Percentiles rank a stretch among this genome's conserved stretches.
phyloP scores from a whole-genome alignment of 2,329 filamentous ascomycete species.

The Apiospora kogelbergensis region DNA sequence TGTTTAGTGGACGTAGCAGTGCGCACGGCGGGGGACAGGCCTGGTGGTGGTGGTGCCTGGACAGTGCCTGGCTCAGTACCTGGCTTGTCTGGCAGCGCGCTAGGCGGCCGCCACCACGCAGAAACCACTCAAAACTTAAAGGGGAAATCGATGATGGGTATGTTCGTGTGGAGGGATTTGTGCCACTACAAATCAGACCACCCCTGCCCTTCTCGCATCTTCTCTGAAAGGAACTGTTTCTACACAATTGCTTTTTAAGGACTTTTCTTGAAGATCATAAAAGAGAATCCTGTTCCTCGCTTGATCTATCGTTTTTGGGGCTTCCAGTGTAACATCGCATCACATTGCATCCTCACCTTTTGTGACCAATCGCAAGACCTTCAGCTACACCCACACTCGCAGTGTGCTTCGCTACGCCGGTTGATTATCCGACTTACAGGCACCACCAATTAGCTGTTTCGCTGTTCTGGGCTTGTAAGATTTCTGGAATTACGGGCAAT shows the following conservation, averaged over 20 bases:
- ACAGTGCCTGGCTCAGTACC: too few species aligned
- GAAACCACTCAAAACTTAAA: slow-evolving; percentile 2
- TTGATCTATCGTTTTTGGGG: not conserved
- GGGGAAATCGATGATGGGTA: not conserved
- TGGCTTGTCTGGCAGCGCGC: not conserved
- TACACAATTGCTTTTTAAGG: too few species aligned
- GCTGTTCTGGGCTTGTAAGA: not conserved
- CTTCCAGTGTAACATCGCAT: not conserved
- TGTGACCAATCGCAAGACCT: not conserved
- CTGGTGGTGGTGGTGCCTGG: too few species aligned
- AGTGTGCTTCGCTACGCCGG: not conserved
- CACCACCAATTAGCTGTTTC: not conserved
- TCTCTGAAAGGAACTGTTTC: too few species aligned
- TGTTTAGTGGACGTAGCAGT: not conserved
- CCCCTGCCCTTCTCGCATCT: not conserved
- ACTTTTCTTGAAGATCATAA: not conserved
- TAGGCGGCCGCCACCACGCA: not conserved
- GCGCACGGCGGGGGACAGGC: not conserved
- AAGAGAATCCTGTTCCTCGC: not conserved
- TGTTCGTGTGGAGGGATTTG: not conserved
- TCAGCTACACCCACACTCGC: not conserved
- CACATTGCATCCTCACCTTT: not conserved
- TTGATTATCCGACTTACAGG: not conserved
- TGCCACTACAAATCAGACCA: not conserved
- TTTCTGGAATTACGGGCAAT: not conserved